Evolutionary conservation across 805 yeast genomes (phyloP), one percentile per base, ranked within the genome.

Genomic region (Maudiozyma serrabonitensis): DNA sequence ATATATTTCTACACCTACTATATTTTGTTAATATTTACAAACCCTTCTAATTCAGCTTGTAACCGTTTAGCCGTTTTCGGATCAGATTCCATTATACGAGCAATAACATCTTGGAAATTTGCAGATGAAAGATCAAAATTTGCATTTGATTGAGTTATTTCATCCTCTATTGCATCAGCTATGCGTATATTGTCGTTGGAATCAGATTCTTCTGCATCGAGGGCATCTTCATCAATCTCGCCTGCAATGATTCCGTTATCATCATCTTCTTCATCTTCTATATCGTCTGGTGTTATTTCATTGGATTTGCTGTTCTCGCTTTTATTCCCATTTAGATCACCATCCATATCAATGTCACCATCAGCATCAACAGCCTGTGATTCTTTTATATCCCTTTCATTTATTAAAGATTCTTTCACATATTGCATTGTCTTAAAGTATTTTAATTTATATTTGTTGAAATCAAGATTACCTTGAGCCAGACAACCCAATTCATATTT

Each of bases 401-500:
- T 67, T 18, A 58, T 68, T 55, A 56, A 68, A 28, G 63, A 70
- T 41, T 66, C 72, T 32, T 64, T 73, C 4, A 69, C 69, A 28
- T 64, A 73, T 8, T 67, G 69, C 52, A 84, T 72, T 49, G 74
- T 74, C 12, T 69, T 67, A 50, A 62, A 50, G 46, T 67, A 56
- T 57, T 67, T 53, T 54, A 58, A 73, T 66, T 59, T 69, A 71
- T 43, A 55, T 65, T 45, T 61, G 58, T 54, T 76, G 75, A 52
- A 81, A 56, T 35, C 73, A 62, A 59, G 71, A 70, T 54, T 79
- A 75, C 69, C 67, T 66, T 76, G 66, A 16, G 76, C 78, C 44
- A 85, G 65, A 52, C 81, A 76, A 19, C 77, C 76, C 49, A 89
- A 67, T 62, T 88, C 89, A 57, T 84, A 84, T 56, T 87, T 75